phyloP scores from a whole-genome alignment of 2,329 filamentous ascomycete species.

The Ambrosiella beaveri region DNA sequence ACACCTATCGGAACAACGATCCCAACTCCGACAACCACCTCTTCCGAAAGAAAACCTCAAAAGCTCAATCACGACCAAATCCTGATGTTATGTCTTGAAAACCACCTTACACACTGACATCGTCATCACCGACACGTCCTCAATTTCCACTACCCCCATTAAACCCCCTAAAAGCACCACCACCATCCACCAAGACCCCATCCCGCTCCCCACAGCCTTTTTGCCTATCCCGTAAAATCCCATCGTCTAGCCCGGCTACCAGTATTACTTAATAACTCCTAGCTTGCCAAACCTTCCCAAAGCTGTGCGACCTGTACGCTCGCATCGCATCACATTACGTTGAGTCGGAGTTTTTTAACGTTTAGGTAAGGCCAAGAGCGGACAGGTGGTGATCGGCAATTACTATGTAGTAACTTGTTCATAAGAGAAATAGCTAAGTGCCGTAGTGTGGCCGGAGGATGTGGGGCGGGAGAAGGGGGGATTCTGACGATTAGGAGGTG shows the following conservation, averaged over 20 bases:
- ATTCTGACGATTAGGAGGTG: background rate
- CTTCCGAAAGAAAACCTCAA: background rate
- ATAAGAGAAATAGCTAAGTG: background rate
- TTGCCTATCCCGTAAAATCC: no score
- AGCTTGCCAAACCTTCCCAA: no score
- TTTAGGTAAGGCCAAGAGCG: background rate
- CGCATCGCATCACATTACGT: background rate
- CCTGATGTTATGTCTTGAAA: no score
- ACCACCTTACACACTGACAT: no score
- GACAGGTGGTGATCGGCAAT: background rate
- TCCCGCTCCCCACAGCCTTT: no score
- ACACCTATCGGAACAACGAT: background rate
- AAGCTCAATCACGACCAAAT: background rate
- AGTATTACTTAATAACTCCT: no score
- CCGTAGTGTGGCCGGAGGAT: background rate
- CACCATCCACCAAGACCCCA: no score
- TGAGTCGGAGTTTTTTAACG: background rate
- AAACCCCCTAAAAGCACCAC: no score
- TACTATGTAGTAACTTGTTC: background rate
- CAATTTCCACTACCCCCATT: no score
- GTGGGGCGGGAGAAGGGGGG: background rate
- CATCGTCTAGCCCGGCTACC: no score
- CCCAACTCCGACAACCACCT: background rate
- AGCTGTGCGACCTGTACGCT: no score
- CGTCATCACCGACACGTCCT: no score